phyloP scores from a whole-genome alignment of 768 basidiomycete species.

The Boletus sensibilis region DNA sequence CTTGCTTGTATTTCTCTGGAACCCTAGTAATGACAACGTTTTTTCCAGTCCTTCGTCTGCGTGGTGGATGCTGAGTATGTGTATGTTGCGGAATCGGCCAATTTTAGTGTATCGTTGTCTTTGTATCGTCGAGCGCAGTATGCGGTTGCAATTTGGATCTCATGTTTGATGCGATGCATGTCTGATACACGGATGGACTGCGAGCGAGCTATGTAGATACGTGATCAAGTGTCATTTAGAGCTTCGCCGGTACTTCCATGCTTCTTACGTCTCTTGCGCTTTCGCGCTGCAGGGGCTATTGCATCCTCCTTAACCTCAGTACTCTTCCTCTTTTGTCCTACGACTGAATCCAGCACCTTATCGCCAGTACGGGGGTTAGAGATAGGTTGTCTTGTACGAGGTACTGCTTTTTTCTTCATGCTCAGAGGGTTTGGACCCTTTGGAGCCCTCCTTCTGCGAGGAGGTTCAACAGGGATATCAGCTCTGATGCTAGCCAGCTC shows the following conservation, averaged over 20 bases:
- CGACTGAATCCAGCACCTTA: background rate
- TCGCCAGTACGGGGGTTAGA: background rate
- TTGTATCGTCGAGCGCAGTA: background rate
- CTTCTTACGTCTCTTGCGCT: constrained; percentile 29
- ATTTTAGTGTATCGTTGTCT: background rate
- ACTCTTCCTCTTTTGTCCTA: constrained; percentile 23
- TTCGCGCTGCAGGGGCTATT: background rate
- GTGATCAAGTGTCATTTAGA: background rate
- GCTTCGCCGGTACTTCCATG: background rate
- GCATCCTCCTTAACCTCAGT: background rate
- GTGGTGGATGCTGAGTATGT: constrained; percentile 62
- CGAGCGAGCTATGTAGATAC: background rate
- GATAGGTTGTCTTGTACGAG: background rate
- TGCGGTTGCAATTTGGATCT: background rate
- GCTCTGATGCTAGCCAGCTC: constrained; percentile 47
- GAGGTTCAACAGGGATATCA: constrained; percentile 33
- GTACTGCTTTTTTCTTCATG: constrained; percentile 77
- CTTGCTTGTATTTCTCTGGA: background rate
- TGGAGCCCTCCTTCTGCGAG: constrained; percentile 63
- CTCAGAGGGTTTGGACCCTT: constrained; percentile 93
- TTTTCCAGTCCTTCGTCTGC: constrained; percentile 63
- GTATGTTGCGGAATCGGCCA: background rate
- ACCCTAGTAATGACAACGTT: background rate
- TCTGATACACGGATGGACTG: background rate
- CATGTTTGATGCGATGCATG: background rate